Evolutionary conservation across 768 basidiomycete genomes (phyloP).

Genomic region (Guyanaporus albipodus): DNA sequence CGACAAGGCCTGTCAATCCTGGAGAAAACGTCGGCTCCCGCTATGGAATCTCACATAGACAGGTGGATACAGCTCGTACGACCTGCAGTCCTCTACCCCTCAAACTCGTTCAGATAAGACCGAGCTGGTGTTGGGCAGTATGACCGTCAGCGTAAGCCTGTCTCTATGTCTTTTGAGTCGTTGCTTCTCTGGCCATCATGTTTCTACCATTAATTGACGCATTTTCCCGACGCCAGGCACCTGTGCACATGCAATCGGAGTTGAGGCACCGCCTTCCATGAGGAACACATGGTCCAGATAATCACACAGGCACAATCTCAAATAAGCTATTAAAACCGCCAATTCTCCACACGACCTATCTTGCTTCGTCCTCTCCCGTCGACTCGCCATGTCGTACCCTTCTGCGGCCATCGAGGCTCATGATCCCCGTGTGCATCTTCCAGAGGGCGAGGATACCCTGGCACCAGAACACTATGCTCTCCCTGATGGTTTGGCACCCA

Average conservation of each 20-base stretch:
- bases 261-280: background rate
- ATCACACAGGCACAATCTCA: background rate
- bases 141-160: too few relatives aligned
- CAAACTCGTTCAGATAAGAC: too few relatives aligned
- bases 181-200: too few relatives aligned
- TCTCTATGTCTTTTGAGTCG: too few relatives aligned
- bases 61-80: too few relatives aligned
- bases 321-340: conserved; percentile 1
- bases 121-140: too few relatives aligned
- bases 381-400: conserved; percentile 17
- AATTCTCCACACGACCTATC: background rate
- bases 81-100: too few relatives aligned
- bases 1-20: too few relatives aligned
- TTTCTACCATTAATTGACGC: too few relatives aligned
- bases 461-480: conserved; percentile 19
- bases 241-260: background rate
- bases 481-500: conserved; percentile 22
- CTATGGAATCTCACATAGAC: too few relatives aligned
- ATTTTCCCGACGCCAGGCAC: too few relatives aligned
- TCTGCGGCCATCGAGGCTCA: conserved; percentile 17
- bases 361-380: background rate
- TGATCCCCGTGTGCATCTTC: conserved; percentile 14
- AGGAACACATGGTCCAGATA: background rate
- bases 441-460: conserved; percentile 1
- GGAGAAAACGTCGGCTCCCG: too few relatives aligned